Evolutionary conservation across 2,329 filamentous ascomycete species (phyloP).

Genomic region (Pseudogymnoascus sp.): DNA sequence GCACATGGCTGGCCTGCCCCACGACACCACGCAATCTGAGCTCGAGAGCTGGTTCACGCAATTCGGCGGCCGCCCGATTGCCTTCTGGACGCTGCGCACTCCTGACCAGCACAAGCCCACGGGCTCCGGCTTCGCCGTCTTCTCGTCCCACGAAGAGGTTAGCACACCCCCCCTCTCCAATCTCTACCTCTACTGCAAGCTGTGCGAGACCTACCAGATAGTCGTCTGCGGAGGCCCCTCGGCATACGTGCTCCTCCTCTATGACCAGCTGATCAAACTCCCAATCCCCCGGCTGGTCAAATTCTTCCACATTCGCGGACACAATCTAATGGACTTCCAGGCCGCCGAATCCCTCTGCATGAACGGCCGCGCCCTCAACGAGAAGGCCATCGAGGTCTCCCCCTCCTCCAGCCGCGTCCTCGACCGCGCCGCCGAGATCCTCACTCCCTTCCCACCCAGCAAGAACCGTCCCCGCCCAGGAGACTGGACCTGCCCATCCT

Average conservation of each 20-base stretch:
- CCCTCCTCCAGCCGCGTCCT: conserved; percentile 95
- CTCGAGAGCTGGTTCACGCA: conserved; percentile 99
- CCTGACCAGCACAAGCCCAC: conserved; percentile 99
- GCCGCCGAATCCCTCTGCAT: conserved; percentile 97
- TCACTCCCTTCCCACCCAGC: conserved; percentile 94
- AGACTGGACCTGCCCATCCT: conserved; percentile 98
- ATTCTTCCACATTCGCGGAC: conserved; percentile 25
- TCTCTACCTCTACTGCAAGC: conserved; percentile 22
- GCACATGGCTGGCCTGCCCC: conserved; percentile 93
- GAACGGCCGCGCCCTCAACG: conserved; percentile 95
- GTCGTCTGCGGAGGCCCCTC: conserved; percentile 15
- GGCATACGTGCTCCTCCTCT: conserved; percentile 24
- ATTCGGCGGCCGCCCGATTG: conserved; percentile 93
- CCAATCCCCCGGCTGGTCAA: conserved; percentile 18
- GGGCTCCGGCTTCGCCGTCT: conserved; percentile 94
- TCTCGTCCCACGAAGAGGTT: conserved; percentile 98
- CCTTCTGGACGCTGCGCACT: conserved; percentile 96
- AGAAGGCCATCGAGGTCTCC: conserved; percentile 98
- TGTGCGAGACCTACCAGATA: conserved; percentile 21
- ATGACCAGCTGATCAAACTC: conserved; percentile 21
- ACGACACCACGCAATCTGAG: conserved; percentile 97
- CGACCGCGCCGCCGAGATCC: conserved; percentile 88
- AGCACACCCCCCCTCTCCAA: conserved; percentile 16
- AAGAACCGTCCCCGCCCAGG: conserved; percentile 96
- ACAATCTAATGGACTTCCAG: conserved; percentile 40